Conservation (phyloP, 345 rosid species). For the Streptanthus diversifolius region DNA sequence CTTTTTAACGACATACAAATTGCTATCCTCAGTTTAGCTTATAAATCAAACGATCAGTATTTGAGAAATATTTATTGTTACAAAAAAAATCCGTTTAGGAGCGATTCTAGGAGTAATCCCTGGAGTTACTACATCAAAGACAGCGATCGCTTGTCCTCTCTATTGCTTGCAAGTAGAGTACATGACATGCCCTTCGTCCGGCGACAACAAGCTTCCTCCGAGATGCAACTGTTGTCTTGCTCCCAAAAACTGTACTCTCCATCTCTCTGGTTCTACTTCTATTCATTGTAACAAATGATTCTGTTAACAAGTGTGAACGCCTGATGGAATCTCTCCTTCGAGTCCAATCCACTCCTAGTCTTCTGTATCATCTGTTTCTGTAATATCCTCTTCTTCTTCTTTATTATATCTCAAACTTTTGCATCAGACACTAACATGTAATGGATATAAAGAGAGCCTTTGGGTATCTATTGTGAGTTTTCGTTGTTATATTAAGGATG, state of each 20-base stretch:
- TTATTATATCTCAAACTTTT: conserved; percentile 6
- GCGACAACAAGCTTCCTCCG: conserved; percentile 28
- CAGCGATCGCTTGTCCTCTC: neutral
- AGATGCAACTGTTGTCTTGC: conserved; percentile 53
- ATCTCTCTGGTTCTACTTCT: conserved; percentile 38
- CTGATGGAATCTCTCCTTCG: conserved; percentile 32
- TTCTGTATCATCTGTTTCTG: conserved; percentile 6
- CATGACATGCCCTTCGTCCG: conserved; percentile 43
- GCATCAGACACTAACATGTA: conserved; percentile 25
- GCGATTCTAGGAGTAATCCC: neutral
- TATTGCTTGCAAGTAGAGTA: conserved; percentile 48
- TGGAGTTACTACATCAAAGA: neutral
- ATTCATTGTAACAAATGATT: conserved; percentile 15
- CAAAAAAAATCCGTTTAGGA: neutral
- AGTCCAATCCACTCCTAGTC: conserved; percentile 36
- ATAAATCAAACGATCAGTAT: neutral
- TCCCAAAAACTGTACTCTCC: conserved; percentile 48
- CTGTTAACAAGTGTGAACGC: neutral
- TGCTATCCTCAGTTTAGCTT: neutral
- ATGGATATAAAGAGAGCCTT: neutral
- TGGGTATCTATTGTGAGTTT: neutral
- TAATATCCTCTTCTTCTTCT: conserved; percentile 5
- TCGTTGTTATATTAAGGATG: neutral
- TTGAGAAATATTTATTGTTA: neutral
- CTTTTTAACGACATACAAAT: neutral